A percentile compares a stretch with the other conserved stretches of the same genome.
Conservation (phyloP, 139 green algal species). For the Diplosphaera chodatii region DNA sequence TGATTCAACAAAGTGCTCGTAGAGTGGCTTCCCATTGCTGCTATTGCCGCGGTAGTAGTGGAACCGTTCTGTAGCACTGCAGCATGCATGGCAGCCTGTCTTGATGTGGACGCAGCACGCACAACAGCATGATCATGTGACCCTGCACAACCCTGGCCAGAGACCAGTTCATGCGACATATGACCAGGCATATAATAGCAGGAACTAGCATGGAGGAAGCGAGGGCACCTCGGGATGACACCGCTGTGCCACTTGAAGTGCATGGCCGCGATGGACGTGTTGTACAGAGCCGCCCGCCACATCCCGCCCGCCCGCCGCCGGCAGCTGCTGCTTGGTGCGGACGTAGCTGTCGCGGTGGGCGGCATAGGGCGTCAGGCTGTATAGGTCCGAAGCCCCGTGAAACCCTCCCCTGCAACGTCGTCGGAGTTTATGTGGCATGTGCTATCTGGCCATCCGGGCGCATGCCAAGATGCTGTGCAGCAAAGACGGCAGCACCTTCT, state of each 20-base stretch:
- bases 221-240: slow-evolving; percentile 2
- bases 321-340: background rate
- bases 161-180: no score
- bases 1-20: slow-evolving; percentile 4
- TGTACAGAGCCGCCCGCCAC: background rate
- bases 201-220: no score
- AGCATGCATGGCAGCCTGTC: no score
- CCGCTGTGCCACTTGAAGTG: slow-evolving; percentile 19
- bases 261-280: background rate
- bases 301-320: background rate
- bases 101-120: no score
- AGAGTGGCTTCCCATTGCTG: background rate
- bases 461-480: no score
- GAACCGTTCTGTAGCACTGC: slow-evolving; percentile 1
- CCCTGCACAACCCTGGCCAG: no score
- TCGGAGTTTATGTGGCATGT: no score
- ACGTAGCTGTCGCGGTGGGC: background rate
- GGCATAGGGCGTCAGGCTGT: slow-evolving; percentile 7
- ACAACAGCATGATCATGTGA: no score
- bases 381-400: slow-evolving; percentile 2
- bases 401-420: slow-evolving; percentile 7
- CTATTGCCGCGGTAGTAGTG: slow-evolving; percentile 3
- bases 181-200: no score
- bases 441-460: no score
- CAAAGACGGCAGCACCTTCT: no score